These are phyloP conservation scores for Beauveria sp. DNA, from an alignment of 2,329 filamentous ascomycete species.

Conservation along the genomic window DNA sequence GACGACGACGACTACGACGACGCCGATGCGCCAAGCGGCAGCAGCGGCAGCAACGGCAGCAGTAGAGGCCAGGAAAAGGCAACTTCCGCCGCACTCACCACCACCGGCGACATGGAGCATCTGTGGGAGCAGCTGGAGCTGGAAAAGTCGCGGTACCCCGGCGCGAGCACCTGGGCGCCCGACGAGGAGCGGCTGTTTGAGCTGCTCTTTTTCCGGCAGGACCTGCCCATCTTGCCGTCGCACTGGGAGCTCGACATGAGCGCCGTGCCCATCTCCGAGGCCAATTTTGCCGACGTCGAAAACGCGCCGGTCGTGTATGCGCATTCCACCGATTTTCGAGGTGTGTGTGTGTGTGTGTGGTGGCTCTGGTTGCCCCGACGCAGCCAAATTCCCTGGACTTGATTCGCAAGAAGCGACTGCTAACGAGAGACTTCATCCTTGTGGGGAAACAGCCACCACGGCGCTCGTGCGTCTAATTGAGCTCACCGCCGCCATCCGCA, in stretches of 20 bases:
- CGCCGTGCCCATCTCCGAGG: slow-evolving; percentile 30
- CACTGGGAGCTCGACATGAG: slow-evolving; percentile 35
- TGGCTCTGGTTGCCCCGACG: too few relatives aligned
- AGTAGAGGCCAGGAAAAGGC: background rate
- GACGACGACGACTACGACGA: background rate
- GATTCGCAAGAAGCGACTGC: background rate
- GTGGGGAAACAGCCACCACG: slow-evolving; percentile 28
- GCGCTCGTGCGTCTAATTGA: slow-evolving; percentile 33
- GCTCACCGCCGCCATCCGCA: slow-evolving; percentile 28
- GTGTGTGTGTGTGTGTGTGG: slow-evolving; percentile 16
- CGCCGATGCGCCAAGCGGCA: background rate
- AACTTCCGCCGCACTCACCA: background rate
- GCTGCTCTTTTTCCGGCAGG: slow-evolving; percentile 33
- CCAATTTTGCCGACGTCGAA: slow-evolving; percentile 26
- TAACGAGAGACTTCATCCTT: background rate
- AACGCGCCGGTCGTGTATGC: slow-evolving; percentile 31
- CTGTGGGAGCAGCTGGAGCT: slow-evolving; percentile 31
- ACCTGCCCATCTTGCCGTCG: slow-evolving; percentile 31
- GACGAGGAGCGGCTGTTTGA: slow-evolving; percentile 40
- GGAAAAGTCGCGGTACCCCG: slow-evolving; percentile 34
- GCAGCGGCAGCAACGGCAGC: too few relatives aligned
- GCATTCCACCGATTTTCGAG: slow-evolving; percentile 28
- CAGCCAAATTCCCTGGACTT: too few relatives aligned
- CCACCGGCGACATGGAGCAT: slow-evolving; percentile 24
- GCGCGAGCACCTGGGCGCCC: slow-evolving; percentile 41